Conservation (phyloP, 768 basidiomycete genomes). For the Boletus insuetus region DNA sequence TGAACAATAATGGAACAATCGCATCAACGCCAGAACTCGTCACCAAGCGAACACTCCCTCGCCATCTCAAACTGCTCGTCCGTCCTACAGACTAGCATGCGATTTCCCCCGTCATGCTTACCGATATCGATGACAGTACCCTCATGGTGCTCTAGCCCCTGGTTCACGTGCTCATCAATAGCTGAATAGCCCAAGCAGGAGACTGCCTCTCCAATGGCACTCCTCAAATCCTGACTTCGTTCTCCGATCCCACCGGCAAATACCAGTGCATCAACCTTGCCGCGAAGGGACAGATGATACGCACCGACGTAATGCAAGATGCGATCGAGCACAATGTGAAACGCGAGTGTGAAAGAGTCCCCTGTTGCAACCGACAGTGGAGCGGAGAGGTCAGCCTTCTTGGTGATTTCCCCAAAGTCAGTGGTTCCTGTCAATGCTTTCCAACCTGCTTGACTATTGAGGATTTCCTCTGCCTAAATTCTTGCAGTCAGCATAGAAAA, state of each 20-base stretch:
- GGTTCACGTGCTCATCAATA: constrained; percentile 50
- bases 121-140: constrained; percentile 51
- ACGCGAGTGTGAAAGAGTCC: constrained; percentile 58
- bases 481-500: neutral
- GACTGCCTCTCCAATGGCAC: constrained; percentile 51
- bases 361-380: constrained; percentile 19
- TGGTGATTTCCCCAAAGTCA: constrained; percentile 71
- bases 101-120: constrained; percentile 25
- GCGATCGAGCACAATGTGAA: constrained; percentile 76
- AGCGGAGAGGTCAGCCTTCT: constrained; percentile 33
- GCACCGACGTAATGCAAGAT: constrained; percentile 69
- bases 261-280: constrained; percentile 72
- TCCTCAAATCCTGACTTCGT: constrained; percentile 57
- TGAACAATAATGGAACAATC: too few relatives aligned
- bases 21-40: constrained; percentile 17
- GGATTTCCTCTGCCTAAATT: constrained; percentile 63
- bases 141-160: constrained; percentile 31
- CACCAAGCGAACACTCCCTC: constrained; percentile 32
- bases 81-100: constrained; percentile 60
- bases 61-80: constrained; percentile 62
- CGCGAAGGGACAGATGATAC: constrained; percentile 71
- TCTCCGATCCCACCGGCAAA: constrained; percentile 92
- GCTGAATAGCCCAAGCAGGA: constrained; percentile 58
- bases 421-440: constrained; percentile 76
- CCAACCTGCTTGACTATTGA: constrained; percentile 78